Evolutionary conservation across 176 grass and related monocot species (phyloP), one percentile per base, ranked within the genome.

Genomic region (Chloris gayana): DNA sequence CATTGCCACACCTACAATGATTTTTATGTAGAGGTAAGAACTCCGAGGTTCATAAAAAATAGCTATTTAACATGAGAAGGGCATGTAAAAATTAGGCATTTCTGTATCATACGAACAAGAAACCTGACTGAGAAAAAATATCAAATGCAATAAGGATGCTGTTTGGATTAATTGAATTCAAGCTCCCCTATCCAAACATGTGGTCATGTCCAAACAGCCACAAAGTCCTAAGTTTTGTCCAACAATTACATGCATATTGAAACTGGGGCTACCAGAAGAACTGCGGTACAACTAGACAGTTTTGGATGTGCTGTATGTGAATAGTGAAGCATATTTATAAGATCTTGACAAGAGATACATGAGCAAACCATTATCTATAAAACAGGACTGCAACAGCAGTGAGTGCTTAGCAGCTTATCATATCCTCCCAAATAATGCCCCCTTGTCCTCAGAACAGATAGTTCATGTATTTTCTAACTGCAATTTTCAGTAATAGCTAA

Each of bases 1-100:
- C 93, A 90, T 99, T 99, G 60, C 96, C 96, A 82, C 96, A 99
- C 84, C 96, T 99, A 77, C 19, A 94, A 71, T 4, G 77, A 70
- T 21, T 82, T 67, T 35, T 62, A 29, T 24, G 25, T 42, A 44
- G 31, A 74, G 57, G 18, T 71, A 30, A 78, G 33, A 54, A 75
- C 56, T 74, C 25, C 35, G 4, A 86, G 19, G 12, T 69, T 15
- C 13, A 50, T 5, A 63, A 44, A 75, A 64, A 30, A 70, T 57
- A 80, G 0, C 33, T 12, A 62, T 77, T 24, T 42, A 49, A 4
- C 30, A 67, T 2, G 18, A 32, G 4, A 39, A 77, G 41, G 32
- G 3, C 14, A 1, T 38, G 9, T 14, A 7, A 57, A 75, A 58
- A 44, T 14, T 60, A 60, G 24, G 24, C n/a, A 60, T 60, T 26